Base-by-base conservation (phyloP, 2,329 filamentous ascomycete genomes). In the Tolypocladium amazonense region DNA sequence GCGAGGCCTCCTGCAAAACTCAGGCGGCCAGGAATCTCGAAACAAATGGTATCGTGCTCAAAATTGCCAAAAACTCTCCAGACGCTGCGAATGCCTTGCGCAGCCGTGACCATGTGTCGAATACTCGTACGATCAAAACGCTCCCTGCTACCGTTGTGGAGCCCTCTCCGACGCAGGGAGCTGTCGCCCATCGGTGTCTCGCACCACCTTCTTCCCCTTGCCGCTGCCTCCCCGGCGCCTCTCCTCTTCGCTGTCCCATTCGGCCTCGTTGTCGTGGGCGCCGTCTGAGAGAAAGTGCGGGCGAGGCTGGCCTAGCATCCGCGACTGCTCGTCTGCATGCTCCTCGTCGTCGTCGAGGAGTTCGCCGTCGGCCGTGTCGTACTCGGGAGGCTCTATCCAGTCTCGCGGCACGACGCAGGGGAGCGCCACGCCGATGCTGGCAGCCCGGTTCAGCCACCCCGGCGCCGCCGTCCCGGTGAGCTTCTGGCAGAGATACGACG, bases 391-490 rank as follows among this genome's bases (percentile, higher is more conserved):
- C 54, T 87, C 83, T 63, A 94, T 84, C 90, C 90, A 94, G 69
- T 92, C 89, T 62, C 82, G 81, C 15, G 90, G 90, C 55, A 95
- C 89, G 25, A 95, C 82, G 70, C 90, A 95, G 18, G 90, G 90
- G 41, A 95, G 73, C 15, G 88, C 88, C 57, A 92, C 82, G 45
- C 90, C 90, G 63, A 95, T 90, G 65, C 83, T 88, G n/a, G 90
- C 90, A 1, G 90, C 90, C 59, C 90, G 83, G 69, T 95, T 95
- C 58, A 95, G 76, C 88, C 90, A 95, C 23, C 73, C 75, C 0
- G 90, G 90, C 0, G 88, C 88, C 1, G 85, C 77, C 54, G 83
- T 81, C 7, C 86, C 84, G 2, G 89, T 93, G 59, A 95, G 79
- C 65, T 83, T 83, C 70, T 87, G 79, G 73, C 88, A 92, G 23